Evolutionary conservation across 2,329 filamentous ascomycete species (phyloP).

Genomic region (Epichloe bromicola): DNA sequence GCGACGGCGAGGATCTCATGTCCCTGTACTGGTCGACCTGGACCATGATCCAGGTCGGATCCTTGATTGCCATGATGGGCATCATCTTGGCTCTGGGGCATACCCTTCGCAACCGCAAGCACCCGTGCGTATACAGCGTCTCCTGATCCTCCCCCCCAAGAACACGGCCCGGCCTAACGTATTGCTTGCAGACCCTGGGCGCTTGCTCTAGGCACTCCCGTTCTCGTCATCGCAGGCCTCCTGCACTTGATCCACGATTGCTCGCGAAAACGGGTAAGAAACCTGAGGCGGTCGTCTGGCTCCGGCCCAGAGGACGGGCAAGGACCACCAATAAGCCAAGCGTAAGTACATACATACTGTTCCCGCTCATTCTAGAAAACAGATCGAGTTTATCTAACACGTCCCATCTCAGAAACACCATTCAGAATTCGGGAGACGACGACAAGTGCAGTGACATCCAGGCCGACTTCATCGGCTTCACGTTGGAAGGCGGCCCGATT

Average conservation of each 20-base stretch:
- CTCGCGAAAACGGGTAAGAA: conserved; percentile 23
- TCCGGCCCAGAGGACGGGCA: conserved; percentile 12
- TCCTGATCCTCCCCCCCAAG: not conserved
- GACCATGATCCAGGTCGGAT: conserved; percentile 46
- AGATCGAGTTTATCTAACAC: not conserved
- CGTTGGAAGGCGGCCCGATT: conserved; percentile 32
- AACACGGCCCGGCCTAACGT: not conserved
- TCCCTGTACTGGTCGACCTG: conserved; percentile 48
- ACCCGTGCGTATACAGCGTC: conserved; percentile 29
- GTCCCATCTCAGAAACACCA: conserved; percentile 19
- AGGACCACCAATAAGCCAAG: conserved; percentile 29
- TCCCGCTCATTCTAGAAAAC: not conserved
- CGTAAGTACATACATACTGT: conserved; percentile 19
- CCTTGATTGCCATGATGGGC: conserved; percentile 43
- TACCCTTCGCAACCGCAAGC: conserved; percentile 32
- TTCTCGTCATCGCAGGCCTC: conserved; percentile 43
- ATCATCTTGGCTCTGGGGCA: conserved; percentile 41
- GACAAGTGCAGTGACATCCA: conserved; percentile 19
- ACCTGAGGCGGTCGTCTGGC: conserved; percentile 13
- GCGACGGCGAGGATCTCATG: conserved; percentile 47
- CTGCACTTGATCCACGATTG: conserved; percentile 34
- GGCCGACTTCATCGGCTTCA: conserved; percentile 30
- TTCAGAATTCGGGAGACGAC: conserved; percentile 20
- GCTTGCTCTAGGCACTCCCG: conserved; percentile 45
- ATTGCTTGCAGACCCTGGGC: conserved; percentile 35